phyloP scores from a whole-genome alignment of 345 rosid genomes.

The Aquilaria sinensis region DNA sequence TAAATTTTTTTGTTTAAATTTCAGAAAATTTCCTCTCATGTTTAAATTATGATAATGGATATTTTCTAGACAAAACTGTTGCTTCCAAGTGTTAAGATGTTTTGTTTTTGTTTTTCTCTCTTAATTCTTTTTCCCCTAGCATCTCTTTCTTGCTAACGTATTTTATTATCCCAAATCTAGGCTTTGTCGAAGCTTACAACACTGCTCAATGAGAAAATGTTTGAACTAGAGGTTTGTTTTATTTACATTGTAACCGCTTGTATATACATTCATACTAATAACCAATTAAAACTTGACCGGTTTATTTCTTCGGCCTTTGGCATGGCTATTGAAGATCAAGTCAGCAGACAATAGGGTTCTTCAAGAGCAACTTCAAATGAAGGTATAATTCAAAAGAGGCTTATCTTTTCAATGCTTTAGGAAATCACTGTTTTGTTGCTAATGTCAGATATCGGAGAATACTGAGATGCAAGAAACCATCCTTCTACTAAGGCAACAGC shows the following conservation, averaged over 20 bases:
- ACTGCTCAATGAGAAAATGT: slow-evolving; percentile 52
- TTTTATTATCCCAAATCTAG: slow-evolving; percentile 25
- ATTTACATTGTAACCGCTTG: slow-evolving; percentile 4
- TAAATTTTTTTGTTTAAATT: too few species aligned
- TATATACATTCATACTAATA: slow-evolving; percentile 8
- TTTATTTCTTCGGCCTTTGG: slow-evolving; percentile 14
- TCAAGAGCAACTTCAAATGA: slow-evolving; percentile 62
- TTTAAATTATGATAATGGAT: too few species aligned
- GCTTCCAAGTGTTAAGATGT: too few species aligned
- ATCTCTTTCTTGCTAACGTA: slow-evolving; percentile 15
- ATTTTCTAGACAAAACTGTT: too few species aligned
- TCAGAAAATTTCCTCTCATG: too few species aligned
- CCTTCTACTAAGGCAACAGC: slow-evolving; percentile 47
- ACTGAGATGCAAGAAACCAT: slow-evolving; percentile 58
- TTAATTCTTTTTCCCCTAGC: background rate
- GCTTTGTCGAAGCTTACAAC: slow-evolving; percentile 49
- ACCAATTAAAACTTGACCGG: slow-evolving; percentile 7
- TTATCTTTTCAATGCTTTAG: background rate
- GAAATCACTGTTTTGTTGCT: slow-evolving; percentile 1
- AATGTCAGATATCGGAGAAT: slow-evolving; percentile 46
- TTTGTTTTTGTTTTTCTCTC: background rate
- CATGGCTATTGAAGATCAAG: slow-evolving; percentile 37
- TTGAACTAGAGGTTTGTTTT: slow-evolving; percentile 67
- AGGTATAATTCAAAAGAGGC: slow-evolving; percentile 33
- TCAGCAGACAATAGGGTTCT: slow-evolving; percentile 70